Percentiles rank a stretch among this genome's conserved stretches.
These are phyloP conservation scores for Heterobasidion parviporum DNA, from an alignment of 1,284 basidiomycete genomes.

Conservation along the genomic window DNA sequence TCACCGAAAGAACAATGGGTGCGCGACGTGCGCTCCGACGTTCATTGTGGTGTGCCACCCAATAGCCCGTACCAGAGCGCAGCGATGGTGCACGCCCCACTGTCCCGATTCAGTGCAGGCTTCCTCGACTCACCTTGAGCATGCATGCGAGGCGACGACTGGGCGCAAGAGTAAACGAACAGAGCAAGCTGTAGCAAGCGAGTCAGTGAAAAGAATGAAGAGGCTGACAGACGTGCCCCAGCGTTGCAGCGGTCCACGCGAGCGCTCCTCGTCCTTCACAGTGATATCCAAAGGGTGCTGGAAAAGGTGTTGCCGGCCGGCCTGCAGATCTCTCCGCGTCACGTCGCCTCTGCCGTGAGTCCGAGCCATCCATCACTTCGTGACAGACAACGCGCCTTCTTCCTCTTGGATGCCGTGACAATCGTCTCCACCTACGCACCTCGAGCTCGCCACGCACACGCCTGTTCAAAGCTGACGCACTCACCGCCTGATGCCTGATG, in stretches of 20 bases:
- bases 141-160: background rate
- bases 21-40: background rate
- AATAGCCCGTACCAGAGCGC: background rate
- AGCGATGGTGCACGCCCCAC: background rate
- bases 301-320: background rate
- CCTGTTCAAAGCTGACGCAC: too few species aligned
- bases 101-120: background rate
- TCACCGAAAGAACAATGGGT: background rate
- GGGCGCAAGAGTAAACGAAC: background rate
- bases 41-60: background rate
- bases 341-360: background rate
- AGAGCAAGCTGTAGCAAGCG: background rate
- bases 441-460: too few species aligned
- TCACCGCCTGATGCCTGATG: too few species aligned
- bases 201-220: background rate
- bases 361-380: background rate
- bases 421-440: too few species aligned
- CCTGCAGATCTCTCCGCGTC: background rate
- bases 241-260: conserved; percentile 1
- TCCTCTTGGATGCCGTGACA: background rate
- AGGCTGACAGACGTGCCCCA: background rate
- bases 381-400: background rate
- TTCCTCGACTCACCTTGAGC: background rate
- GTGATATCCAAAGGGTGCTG: conserved; percentile 3
- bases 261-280: conserved; percentile 2